Base-by-base conservation (phyloP, 164 flowering plant genomes). In the Piper betle region DNA sequence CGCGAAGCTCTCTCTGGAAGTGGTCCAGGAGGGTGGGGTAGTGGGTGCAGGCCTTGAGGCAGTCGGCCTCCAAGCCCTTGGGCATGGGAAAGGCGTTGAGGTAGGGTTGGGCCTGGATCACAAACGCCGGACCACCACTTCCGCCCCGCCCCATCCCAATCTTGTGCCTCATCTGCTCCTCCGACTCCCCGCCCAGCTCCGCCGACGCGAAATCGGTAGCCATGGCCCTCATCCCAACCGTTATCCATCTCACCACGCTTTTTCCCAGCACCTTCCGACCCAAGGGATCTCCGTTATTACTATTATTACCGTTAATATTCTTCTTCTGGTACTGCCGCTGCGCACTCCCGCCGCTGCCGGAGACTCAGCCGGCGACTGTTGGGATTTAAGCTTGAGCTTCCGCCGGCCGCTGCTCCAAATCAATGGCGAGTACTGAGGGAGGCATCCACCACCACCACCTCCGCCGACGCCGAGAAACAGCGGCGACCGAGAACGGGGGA, bases 1-100 rank as follows among this genome's bases (percentile, higher is more conserved):
- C 86, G 5, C 84, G 71, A 64, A 91, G 74, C 70, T 91, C 97
- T 55, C 97, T 72, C 75, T 91, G 97, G 76, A 88, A 91, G 59
- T 91, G 81, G 64, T 91, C 96, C 57, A 91, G 82, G 48, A 91
- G 80, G 19, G 96, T 91, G 16, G 96, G 90, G 63, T 91, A 91
- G 65, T 91, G 97, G 25, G 92, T 82, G 72, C 84, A 75, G 15
- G 84, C 84, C 75, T 88, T 91, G 68, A 91, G 72, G 71, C 97
- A 88, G n/a, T 80, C 58, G 12, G 87, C 75, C 70, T 91, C 96
- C 7, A 78, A 67, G 17, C 97, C 96, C 4, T 70, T 69, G 5
- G 97, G 97, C 88, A 91, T 91, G 2, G 96, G 96, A 25, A 86
- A 59, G 6, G 88, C 90, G 64, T 73, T 91, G 55, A 88, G 80